A percentile compares a stretch with the other conserved stretches of the same genome.
Conservation (phyloP, 768 basidiomycete genomes). For the Cystobasidium tubakii region DNA sequence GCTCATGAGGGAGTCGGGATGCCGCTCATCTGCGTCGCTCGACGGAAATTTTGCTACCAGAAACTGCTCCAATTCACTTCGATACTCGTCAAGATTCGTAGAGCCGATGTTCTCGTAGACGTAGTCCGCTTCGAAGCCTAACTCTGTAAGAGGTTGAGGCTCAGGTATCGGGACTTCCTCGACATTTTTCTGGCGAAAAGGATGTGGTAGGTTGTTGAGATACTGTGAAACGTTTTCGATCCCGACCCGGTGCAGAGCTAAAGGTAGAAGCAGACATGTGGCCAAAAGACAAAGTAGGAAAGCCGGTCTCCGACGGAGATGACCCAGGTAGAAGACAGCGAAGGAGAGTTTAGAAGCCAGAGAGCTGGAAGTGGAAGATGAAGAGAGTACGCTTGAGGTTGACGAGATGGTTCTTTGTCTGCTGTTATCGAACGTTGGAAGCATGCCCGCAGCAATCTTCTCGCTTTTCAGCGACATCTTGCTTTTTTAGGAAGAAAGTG, state of each 20-base stretch:
- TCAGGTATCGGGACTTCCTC: neutral
- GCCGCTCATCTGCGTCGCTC: slow-evolving; percentile 15
- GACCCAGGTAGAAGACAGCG: neutral
- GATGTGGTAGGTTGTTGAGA: neutral
- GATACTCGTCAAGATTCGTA: slow-evolving; percentile 14
- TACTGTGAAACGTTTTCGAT: neutral
- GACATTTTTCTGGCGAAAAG: neutral
- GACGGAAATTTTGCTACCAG: slow-evolving; percentile 36
- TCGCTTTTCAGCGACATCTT: neutral
- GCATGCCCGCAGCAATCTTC: neutral
- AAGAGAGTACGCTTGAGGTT: neutral
- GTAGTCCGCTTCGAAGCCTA: slow-evolving; percentile 39
- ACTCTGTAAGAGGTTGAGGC: slow-evolving; percentile 34
- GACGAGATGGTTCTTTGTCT: neutral
- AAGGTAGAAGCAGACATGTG: neutral
- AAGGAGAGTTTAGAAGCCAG: neutral
- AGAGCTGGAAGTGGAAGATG: neutral
- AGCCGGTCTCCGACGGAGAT: neutral
- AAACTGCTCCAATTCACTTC: slow-evolving; percentile 39
- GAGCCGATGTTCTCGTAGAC: slow-evolving; percentile 38
- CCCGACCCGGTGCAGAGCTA: neutral
- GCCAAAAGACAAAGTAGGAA: neutral
- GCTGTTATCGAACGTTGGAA: neutral
- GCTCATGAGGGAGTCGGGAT: slow-evolving; percentile 39
- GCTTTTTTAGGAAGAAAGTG: neutral